phyloP scores from a whole-genome alignment of 495 filamentous ascomycete species.

The Penicillium soppii region DNA sequence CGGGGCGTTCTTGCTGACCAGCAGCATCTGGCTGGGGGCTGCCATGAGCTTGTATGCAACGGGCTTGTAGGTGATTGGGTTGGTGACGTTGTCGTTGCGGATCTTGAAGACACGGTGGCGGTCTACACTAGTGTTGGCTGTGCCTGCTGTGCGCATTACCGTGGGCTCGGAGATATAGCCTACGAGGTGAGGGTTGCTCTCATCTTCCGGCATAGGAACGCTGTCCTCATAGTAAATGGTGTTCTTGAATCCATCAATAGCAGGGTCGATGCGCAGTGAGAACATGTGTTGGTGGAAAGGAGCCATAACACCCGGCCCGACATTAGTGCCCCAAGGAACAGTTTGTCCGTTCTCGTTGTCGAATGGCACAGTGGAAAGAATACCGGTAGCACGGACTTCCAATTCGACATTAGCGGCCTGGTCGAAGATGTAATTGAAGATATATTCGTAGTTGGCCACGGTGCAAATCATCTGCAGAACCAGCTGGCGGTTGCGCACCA shows the following conservation, averaged over 20 bases:
- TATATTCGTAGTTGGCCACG: conserved; percentile 81
- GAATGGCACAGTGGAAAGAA: conserved; percentile 80
- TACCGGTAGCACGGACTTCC: conserved; percentile 86
- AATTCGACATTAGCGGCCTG: conserved; percentile 79
- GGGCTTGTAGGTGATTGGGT: conserved; percentile 72
- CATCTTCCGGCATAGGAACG: conserved; percentile 68
- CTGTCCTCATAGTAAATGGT: conserved; percentile 71
- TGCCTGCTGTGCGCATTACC: conserved; percentile 58
- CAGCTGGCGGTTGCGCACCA: conserved; percentile 61
- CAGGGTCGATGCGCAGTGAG: conserved; percentile 82
- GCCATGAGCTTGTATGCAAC: conserved; percentile 78
- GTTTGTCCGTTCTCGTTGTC: conserved; percentile 51
- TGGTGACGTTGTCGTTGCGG: conserved; percentile 65
- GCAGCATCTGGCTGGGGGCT: conserved; percentile 73
- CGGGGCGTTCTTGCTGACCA: no score
- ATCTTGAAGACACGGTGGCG: conserved; percentile 80
- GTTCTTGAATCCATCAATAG: conserved; percentile 72
- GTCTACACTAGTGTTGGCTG: conserved; percentile 59
- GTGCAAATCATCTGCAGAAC: conserved; percentile 75
- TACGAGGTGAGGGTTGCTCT: conserved; percentile 70
- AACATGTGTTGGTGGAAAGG: conserved; percentile 88
- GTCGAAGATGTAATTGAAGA: conserved; percentile 82
- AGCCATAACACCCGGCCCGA: conserved; percentile 80
- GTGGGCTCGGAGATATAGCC: conserved; percentile 70
- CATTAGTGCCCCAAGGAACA: conserved; percentile 76